These are phyloP conservation scores for Morella rubra DNA, from an alignment of 306 rosid genomes.

Conservation along the genomic window DNA sequence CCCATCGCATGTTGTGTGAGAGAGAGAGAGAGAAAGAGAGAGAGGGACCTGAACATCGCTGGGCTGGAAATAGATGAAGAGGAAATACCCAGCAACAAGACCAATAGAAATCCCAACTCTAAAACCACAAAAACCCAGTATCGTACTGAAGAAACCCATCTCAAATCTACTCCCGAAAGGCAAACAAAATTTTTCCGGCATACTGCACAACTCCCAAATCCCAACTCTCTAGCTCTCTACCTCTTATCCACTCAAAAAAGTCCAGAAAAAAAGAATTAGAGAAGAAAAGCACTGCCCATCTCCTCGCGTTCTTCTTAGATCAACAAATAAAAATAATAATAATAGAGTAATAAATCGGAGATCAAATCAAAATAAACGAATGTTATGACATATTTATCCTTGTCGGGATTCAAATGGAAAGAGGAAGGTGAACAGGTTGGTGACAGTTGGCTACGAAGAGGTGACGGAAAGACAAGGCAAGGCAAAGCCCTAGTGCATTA, in stretches of 20 bases:
- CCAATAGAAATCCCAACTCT: background rate
- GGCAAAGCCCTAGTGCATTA: no score
- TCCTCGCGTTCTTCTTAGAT: background rate
- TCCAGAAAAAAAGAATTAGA: background rate
- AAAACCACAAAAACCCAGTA: background rate
- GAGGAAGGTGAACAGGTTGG: background rate
- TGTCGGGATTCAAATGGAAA: background rate
- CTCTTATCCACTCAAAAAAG: background rate
- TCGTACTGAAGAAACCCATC: background rate
- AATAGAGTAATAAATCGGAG: background rate
- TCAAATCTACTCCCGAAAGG: background rate
- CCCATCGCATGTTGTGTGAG: no score
- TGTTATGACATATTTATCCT: background rate
- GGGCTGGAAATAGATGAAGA: background rate
- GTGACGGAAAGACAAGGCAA: background rate
- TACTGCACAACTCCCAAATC: background rate
- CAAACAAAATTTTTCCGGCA: background rate
- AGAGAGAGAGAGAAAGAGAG: slow-evolving; percentile 8
- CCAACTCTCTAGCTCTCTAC: background rate
- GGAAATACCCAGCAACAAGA: background rate
- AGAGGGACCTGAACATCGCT: slow-evolving; percentile 35
- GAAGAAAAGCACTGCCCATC: background rate
- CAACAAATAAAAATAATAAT: background rate
- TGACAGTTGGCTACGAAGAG: background rate
- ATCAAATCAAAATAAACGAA: background rate